Evolutionary conservation across 176 grass and related monocot genomes (phyloP), one percentile per base, ranked within the genome.

Genomic region (Avena atlantica): DNA sequence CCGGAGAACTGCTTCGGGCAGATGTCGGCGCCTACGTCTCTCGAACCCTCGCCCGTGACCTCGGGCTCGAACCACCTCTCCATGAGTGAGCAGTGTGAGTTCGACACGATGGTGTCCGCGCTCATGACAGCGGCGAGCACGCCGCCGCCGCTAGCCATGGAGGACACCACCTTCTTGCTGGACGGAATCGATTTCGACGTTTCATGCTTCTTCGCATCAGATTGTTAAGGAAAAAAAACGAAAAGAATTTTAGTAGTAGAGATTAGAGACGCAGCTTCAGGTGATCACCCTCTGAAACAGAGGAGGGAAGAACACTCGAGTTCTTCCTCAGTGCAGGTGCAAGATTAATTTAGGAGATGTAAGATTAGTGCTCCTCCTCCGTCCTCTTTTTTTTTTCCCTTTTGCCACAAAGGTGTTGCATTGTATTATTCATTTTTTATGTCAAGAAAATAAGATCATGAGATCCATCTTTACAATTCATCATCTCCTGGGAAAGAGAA

Each of bases 221-320:
- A 85, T 4, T 10, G 56, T 31, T 53, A 76, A 51, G 71, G 24
- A 17, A 44, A 20, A 6, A 42, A 6, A 42, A 42, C 5, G 4
- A 42, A 42, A 42, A 42, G 37, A 42, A 14, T 51, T 16, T 42
- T 42, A 84, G 53, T 42, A 84, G 53, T 70, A 86, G 17, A 50
- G 17, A 77, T 36, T 55, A 55, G 74, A 12, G 74, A 83, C 78
- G 37, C 37, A 42, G 37, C 37, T 42, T 42, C 37, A 42, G 37
- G 37, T 42, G 5, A 6, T 6, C 84, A 19, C 73, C 89, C 76
- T 70, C 58, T 84, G 80, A 37, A 21, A 83, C 55, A 87, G 79
- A 56, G 89, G 89, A 88, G 90, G 82, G 90, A 91, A 85, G 82
- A 53, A 29, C 81, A 94, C 90, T 86, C 45, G 45, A 61, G 45